Evolutionary conservation across 2,329 filamentous ascomycete genomes (phyloP).

Genomic region (Hymenoscyphus infarciens): DNA sequence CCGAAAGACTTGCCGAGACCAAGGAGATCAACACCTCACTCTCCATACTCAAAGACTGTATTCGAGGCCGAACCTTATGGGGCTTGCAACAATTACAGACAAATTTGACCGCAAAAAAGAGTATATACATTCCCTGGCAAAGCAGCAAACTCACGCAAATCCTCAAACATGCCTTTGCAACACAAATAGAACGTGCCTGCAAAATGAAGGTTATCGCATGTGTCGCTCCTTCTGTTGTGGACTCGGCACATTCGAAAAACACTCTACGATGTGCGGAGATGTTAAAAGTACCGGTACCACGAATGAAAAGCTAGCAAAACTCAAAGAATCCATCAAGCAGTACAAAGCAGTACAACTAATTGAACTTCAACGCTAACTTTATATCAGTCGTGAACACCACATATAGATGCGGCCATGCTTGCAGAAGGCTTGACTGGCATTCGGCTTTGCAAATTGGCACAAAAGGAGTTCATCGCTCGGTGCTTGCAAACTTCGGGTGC

Average conservation of each 20-base stretch:
- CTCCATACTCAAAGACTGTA: slow-evolving; percentile 62
- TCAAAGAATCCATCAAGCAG: slow-evolving; percentile 33
- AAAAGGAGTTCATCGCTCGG: slow-evolving; percentile 40
- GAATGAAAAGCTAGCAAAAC: slow-evolving; percentile 28
- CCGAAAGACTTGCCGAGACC: slow-evolving; percentile 81
- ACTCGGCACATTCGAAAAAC: slow-evolving; percentile 77
- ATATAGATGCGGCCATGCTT: slow-evolving; percentile 36
- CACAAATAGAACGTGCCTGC: slow-evolving; percentile 61
- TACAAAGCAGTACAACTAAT: not conserved
- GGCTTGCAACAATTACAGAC: slow-evolving; percentile 45
- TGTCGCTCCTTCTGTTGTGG: slow-evolving; percentile 87
- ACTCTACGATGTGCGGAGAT: slow-evolving; percentile 88
- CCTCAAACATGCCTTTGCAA: slow-evolving; percentile 87
- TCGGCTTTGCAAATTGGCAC: slow-evolving; percentile 41
- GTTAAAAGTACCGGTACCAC: slow-evolving; percentile 40
- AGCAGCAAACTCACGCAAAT: slow-evolving; percentile 79
- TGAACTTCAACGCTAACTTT: slow-evolving; percentile 3
- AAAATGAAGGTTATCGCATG: slow-evolving; percentile 99
- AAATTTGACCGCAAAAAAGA: slow-evolving; percentile 40
- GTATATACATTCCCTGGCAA: slow-evolving; percentile 81
- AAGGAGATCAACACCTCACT: slow-evolving; percentile 98
- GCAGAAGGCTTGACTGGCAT: slow-evolving; percentile 42
- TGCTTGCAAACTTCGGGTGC: slow-evolving; percentile 40
- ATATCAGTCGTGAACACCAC: slow-evolving; percentile 39
- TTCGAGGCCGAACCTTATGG: slow-evolving; percentile 61